Evolutionary conservation across 805 yeast species (phyloP).

Genomic region (Wickerhamomyces ciferrii): DNA sequence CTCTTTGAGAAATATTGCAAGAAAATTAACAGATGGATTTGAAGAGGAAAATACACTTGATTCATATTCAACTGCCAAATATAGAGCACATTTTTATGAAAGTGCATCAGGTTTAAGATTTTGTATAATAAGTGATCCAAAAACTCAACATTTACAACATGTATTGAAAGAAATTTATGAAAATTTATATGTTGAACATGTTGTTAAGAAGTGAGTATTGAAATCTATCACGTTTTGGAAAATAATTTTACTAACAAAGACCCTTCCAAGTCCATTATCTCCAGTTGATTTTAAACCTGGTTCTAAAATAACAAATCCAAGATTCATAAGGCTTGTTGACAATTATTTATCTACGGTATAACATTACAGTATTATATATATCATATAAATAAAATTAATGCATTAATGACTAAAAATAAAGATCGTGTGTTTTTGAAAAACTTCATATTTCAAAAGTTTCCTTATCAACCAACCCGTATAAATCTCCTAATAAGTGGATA

Average conservation of each 20-base stretch:
- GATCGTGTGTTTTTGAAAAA: neutral
- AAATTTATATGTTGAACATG: conserved; percentile 49
- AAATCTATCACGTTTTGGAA: conserved; percentile 20
- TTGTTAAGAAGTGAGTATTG: conserved; percentile 43
- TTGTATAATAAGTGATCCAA: conserved; percentile 65
- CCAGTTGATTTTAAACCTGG: conserved; percentile 55
- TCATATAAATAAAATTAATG: neutral
- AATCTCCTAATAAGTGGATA: conserved; percentile 44
- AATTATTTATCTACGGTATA: conserved; percentile 22
- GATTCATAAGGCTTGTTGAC: conserved; percentile 54
- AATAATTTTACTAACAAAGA: conserved; percentile 3
- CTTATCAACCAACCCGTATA: conserved; percentile 58
- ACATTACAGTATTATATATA: neutral
- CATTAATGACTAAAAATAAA: neutral
- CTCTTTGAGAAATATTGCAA: conserved; percentile 71
- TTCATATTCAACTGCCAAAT: conserved; percentile 67
- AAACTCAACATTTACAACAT: conserved; percentile 47
- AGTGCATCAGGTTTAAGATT: conserved; percentile 76
- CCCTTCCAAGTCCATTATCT: conserved; percentile 31
- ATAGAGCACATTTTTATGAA: conserved; percentile 75
- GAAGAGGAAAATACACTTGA: conserved; percentile 32
- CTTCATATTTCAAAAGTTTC: conserved; percentile 18
- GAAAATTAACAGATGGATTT: conserved; percentile 37
- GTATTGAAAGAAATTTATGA: conserved; percentile 57
- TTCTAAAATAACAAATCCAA: conserved; percentile 47